Percentiles rank a stretch among this genome's conserved stretches.
phyloP scores from a whole-genome alignment of 495 filamentous ascomycete genomes.

The Amorphotheca resinae region DNA sequence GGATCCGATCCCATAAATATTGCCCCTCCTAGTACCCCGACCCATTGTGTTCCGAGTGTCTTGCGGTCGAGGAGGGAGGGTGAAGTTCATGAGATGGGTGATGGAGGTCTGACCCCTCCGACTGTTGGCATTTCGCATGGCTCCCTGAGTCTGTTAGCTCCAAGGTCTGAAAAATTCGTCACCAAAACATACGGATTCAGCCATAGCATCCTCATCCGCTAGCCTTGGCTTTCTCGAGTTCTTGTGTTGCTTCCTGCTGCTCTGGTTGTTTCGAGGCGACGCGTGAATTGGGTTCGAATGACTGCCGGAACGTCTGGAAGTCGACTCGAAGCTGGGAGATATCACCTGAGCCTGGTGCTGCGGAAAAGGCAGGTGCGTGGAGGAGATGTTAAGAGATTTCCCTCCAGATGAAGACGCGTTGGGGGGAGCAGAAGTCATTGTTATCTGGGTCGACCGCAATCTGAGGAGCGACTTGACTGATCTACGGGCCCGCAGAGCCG shows the following conservation, averaged over 20 bases:
- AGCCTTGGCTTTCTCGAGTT: slow-evolving; percentile 36
- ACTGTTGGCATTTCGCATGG: slow-evolving; percentile 71
- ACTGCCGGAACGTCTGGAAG: slow-evolving; percentile 48
- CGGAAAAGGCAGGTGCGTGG: slow-evolving; percentile 12
- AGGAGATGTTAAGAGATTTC: slow-evolving; percentile 17
- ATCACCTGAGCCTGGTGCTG: slow-evolving; percentile 19
- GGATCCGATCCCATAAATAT: slow-evolving; percentile 70
- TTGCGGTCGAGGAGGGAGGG: slow-evolving; percentile 65
- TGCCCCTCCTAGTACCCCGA: slow-evolving; percentile 50
- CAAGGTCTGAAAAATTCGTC: neutral
- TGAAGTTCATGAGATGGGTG: slow-evolving; percentile 90
- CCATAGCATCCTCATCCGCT: slow-evolving; percentile 65
- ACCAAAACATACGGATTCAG: slow-evolving; percentile 52
- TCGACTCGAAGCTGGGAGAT: slow-evolving; percentile 38
- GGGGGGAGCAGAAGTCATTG: slow-evolving; percentile 20
- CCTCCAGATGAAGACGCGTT: slow-evolving; percentile 18
- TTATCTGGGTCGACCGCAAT: no score
- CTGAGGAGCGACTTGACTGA: neutral
- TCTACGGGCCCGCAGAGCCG: no score
- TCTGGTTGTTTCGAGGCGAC: slow-evolving; percentile 60
- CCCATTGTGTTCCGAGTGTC: slow-evolving; percentile 34
- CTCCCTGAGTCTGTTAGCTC: slow-evolving; percentile 35
- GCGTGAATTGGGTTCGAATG: slow-evolving; percentile 43
- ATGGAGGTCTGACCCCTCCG: slow-evolving; percentile 92
- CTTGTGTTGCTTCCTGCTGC: slow-evolving; percentile 58